A percentile compares a stretch with the other conserved stretches of the same genome.
phyloP scores from a whole-genome alignment of 2,329 filamentous ascomycete genomes.

The Aspergillus tubingensis region DNA sequence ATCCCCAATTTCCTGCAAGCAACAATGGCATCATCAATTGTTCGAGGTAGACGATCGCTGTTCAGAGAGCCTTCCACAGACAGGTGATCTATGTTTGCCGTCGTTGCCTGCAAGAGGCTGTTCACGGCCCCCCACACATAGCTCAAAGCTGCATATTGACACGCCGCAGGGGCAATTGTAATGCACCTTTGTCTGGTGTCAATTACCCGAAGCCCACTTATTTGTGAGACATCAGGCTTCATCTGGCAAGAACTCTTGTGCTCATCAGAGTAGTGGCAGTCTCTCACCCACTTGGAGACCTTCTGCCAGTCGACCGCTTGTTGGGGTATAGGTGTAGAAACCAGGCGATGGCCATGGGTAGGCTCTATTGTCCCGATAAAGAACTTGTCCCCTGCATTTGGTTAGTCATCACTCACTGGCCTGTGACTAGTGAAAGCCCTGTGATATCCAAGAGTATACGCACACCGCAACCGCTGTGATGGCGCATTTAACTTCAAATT shows the following conservation, averaged over 20 bases:
- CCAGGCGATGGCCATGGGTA: fast-evolving
- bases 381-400: neutral
- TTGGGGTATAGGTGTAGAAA: neutral
- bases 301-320: neutral
- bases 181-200: neutral
- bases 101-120: no score
- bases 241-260: fast-evolving
- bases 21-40: no score
- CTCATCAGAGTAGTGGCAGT: neutral
- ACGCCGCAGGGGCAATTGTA: neutral
- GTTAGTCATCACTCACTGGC: no score
- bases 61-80: fast-evolving
- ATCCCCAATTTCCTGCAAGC: no score
- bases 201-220: neutral
- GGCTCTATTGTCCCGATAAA: neutral
- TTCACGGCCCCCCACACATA: neutral
- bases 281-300: fast-evolving
- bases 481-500: no score
- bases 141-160: neutral
- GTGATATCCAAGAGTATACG: no score
- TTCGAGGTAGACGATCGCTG: fast-evolving
- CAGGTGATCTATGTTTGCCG: fast-evolving
- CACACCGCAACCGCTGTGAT: no score
- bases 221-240: fast-evolving
- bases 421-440: no score